Evolutionary conservation across 2,329 filamentous ascomycete species (phyloP), one percentile per base, ranked within the genome.

Genomic region (Alternaria gansuensis): DNA sequence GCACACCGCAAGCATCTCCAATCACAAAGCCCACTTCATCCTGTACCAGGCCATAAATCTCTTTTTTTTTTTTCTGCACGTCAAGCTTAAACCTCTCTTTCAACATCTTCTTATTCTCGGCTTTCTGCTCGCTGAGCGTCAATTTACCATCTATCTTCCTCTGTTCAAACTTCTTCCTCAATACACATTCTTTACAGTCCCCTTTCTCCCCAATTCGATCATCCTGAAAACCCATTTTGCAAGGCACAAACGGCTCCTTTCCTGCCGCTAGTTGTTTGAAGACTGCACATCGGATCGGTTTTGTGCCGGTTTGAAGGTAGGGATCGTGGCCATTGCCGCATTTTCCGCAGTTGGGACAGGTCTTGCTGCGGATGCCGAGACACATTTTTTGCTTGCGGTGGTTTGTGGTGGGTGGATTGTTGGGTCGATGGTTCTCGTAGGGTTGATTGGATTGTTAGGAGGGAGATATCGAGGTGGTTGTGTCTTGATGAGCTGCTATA

Each of bases 61-160:
- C 34, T 34, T 10, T 17, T 46, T 11, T 46, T 11, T 46, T 46
- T 1, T 31, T 23, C 21, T 24, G 4, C 17, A 33, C 17, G 34
- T 46, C 21, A 11, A 23, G 21, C 17, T 46, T 33, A n/a, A 46
- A 11, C 11, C 29, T 46, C 37, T 46, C 10, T 5, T 21, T 33
- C 29, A 11, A 9, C 11, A 24, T 9, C 17, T 46, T n/a, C 29
- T 17, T 46, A 10, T 31, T 24, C 21, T 46, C 44, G 1, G 29
- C 17, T 17, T 23, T 46, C 21, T 6, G 17, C 29, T 46, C 44
- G 29, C 11, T 17, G 6, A 11, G n/a, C 17, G 44, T 46, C 17
- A 46, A 14, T 11, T 24, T 33, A 21, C 44, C 44, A 11, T 46
- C 29, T 11, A 13, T 13, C 44, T 46, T 46, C 44, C 29, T 46